Percentiles rank a stretch among this genome's conserved stretches.
These are phyloP conservation scores for Trichosporon inkin DNA, from an alignment of 1,284 basidiomycete species.

Conservation along the genomic window DNA sequence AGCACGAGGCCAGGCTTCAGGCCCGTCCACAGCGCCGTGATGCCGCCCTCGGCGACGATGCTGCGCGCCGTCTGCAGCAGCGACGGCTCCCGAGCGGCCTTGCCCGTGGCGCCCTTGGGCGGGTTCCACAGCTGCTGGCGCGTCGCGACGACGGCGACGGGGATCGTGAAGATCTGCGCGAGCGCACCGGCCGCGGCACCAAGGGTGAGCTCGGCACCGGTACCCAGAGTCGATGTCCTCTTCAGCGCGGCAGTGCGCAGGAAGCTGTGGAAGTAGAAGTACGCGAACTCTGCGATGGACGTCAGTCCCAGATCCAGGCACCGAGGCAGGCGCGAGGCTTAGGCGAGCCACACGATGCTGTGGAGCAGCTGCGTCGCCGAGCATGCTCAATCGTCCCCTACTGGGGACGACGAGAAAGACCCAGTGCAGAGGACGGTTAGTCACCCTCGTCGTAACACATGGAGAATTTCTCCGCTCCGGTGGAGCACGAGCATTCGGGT, in stretches of 20 bases:
- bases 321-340: not conserved
- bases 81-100: constrained; percentile 34
- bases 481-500: too few relatives aligned
- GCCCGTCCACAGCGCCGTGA: constrained; percentile 90
- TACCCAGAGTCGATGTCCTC: constrained; percentile 57
- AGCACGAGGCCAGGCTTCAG: constrained; percentile 88
- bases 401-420: too few relatives aligned
- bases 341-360: not conserved
- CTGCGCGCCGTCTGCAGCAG: constrained; percentile 68
- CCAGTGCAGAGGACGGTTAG: too few relatives aligned
- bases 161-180: constrained; percentile 97
- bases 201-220: constrained; percentile 75
- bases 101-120: constrained; percentile 20
- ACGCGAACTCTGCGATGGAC: constrained; percentile 78
- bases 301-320: not conserved
- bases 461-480: too few relatives aligned
- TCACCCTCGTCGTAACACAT: too few relatives aligned
- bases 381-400: too few relatives aligned
- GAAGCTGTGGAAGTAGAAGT: constrained; percentile 98
- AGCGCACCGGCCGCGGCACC: constrained; percentile 90
- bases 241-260: constrained; percentile 58
- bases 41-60: constrained; percentile 87
- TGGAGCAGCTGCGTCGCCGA: too few relatives aligned
- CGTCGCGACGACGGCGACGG: constrained; percentile 94
- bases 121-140: constrained; percentile 80